phyloP scores from a whole-genome alignment of 768 basidiomycete species.

The Russula compacta region DNA sequence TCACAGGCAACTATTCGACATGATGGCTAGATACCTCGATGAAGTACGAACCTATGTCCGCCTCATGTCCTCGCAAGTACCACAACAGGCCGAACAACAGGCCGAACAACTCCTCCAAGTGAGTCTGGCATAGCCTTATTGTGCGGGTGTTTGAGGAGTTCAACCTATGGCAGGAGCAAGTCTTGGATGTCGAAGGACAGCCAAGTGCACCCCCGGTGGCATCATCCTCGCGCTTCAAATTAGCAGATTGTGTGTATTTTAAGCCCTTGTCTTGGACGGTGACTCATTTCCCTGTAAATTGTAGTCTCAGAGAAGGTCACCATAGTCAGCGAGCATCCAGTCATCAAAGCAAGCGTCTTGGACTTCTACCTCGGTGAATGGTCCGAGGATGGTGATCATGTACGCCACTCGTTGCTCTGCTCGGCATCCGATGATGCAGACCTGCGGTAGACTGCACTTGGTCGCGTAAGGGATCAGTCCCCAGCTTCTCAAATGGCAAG shows the following conservation, averaged over 20 bases:
- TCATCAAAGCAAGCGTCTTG: conserved; percentile 31
- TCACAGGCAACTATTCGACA: background rate
- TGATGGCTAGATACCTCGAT: background rate
- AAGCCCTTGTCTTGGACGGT: background rate
- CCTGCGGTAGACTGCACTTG: conserved; percentile 4
- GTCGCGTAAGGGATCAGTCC: conserved; percentile 5
- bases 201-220: background rate
- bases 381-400: conserved; percentile 32
- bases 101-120: background rate
- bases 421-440: background rate
- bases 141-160: background rate
- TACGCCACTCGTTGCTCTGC: conserved; percentile 22
- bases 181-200: background rate
- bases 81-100: background rate
- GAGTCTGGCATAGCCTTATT: background rate
- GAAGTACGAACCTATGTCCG: background rate
- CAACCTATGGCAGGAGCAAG: background rate
- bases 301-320: conserved; percentile 27
- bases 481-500: conserved; percentile 5
- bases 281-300: background rate
- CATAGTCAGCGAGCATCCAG: conserved; percentile 24
- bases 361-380: conserved; percentile 37
- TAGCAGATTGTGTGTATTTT: background rate
- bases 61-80: background rate
- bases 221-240: background rate